These are phyloP conservation scores for Blastocystis hominis DNA, from an alignment of 352 stramenopile species.

Conservation along the genomic window DNA sequence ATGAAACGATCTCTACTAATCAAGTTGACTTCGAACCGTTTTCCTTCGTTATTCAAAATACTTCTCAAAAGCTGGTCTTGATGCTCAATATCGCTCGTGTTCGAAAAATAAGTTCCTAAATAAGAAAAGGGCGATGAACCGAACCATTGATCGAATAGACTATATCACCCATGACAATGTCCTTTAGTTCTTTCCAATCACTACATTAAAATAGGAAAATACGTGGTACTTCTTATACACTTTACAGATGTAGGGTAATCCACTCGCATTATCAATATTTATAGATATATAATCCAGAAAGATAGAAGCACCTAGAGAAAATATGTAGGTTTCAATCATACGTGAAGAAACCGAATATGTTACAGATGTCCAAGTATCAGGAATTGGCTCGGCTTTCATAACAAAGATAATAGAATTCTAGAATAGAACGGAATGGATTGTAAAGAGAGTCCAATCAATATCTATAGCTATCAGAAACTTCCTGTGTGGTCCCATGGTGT, in stretches of 20 bases:
- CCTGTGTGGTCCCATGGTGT: no score
- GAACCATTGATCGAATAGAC: constrained; percentile 21
- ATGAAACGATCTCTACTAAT: neutral
- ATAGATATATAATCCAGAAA: neutral
- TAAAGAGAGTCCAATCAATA: no score
- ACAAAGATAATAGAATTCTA: no score
- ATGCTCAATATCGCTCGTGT: neutral
- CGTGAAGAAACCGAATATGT: neutral
- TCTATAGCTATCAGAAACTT: no score
- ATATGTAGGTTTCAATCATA: neutral
- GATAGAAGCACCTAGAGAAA: neutral
- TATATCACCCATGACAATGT: neutral
- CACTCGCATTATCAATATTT: neutral
- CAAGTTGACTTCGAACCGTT: neutral
- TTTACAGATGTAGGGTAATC: neutral
- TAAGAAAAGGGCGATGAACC: neutral
- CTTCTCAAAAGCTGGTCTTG: neutral
- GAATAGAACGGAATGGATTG: no score
- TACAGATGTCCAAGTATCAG: neutral
- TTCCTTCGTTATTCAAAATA: neutral
- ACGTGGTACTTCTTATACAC: neutral
- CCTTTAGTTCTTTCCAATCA: neutral
- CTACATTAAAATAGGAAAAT: neutral
- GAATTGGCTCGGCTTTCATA: no score
- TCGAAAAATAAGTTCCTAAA: neutral